These are phyloP conservation scores for Penicillium paxilli DNA, from an alignment of 495 filamentous ascomycete species.

Conservation along the genomic window DNA sequence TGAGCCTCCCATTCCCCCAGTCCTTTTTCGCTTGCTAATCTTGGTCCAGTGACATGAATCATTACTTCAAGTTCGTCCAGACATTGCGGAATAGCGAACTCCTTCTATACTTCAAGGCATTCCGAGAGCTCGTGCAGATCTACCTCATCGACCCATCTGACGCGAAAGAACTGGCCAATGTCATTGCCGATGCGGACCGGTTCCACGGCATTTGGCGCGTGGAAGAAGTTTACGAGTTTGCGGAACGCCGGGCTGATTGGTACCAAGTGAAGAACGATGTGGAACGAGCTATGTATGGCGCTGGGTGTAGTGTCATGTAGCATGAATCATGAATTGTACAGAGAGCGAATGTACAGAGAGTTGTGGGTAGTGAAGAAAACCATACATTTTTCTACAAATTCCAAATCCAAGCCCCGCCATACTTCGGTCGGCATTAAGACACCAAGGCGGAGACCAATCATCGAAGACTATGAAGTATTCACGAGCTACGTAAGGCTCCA, in stretches of 20 bases:
- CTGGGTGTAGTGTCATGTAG: conserved; percentile 87
- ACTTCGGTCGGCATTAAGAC: no score
- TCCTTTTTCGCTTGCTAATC: conserved; percentile 1
- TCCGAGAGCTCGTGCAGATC: conserved; percentile 91
- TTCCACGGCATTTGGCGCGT: conserved; percentile 91
- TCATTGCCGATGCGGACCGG: conserved; percentile 88
- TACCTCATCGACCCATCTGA: conserved; percentile 87
- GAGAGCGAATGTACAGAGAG: conserved; percentile 1
- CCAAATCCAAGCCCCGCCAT: no score
- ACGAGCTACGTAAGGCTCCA: no score
- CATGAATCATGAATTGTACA: conserved; percentile 27
- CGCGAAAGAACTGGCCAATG: conserved; percentile 90
- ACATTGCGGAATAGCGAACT: conserved; percentile 81
- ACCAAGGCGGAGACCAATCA: no score
- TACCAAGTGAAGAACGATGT: conserved; percentile 81
- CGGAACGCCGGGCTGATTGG: conserved; percentile 93
- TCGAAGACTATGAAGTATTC: no score
- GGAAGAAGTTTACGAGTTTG: conserved; percentile 98
- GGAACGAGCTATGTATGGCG: conserved; percentile 96
- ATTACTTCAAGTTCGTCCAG: conserved; percentile 82
- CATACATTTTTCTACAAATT: no score
- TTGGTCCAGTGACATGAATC: conserved; percentile 79
- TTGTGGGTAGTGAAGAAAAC: neutral
- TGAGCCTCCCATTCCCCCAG: neutral
- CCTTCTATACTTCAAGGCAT: conserved; percentile 83